Conservation (phyloP, 1,139 yeast genomes). For the Barnettozyma hawaiiensis region DNA sequence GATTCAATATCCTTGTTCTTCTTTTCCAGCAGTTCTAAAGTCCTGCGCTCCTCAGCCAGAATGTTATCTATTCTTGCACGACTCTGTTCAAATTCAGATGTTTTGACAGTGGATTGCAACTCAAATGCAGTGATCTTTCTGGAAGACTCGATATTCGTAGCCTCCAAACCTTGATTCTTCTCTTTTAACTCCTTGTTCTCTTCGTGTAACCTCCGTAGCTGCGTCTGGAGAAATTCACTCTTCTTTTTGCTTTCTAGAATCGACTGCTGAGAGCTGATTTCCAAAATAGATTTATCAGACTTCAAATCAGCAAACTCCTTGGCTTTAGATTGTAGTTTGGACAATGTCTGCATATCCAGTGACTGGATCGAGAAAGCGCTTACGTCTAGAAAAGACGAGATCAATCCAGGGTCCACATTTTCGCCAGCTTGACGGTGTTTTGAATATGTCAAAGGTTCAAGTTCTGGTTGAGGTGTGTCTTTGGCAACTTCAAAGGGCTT, state of each 20-base stretch:
- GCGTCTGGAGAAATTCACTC: slow-evolving; percentile 30
- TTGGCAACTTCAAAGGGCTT: slow-evolving; percentile 11
- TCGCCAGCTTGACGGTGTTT: slow-evolving; percentile 9
- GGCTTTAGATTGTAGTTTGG: slow-evolving; percentile 39
- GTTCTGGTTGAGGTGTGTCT: slow-evolving; percentile 7
- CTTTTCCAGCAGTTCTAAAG: slow-evolving; percentile 37
- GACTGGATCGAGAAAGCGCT: slow-evolving; percentile 26
- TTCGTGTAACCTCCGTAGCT: slow-evolving; percentile 25
- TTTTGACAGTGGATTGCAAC: slow-evolving; percentile 21
- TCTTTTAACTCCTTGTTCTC: slow-evolving; percentile 31
- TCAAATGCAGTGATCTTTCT: slow-evolving; percentile 29
- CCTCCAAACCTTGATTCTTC: slow-evolving; percentile 29
- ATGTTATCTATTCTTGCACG: slow-evolving; percentile 24
- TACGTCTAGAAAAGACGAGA: slow-evolving; percentile 35
- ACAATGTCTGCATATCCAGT: slow-evolving; percentile 27
- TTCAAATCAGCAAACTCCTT: slow-evolving; percentile 43
- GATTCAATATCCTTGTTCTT: slow-evolving; percentile 43
- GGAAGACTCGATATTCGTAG: slow-evolving; percentile 27
- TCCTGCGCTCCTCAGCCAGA: slow-evolving; percentile 34
- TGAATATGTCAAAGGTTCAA: neutral
- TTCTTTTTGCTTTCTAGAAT: slow-evolving; percentile 36
- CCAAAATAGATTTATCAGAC: slow-evolving; percentile 46
- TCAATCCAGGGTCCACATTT: slow-evolving; percentile 11
- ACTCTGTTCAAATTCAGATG: slow-evolving; percentile 7
- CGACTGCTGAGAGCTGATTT: slow-evolving; percentile 50